Percentiles rank a stretch among this genome's conserved stretches.
These are phyloP conservation scores for Naganishia albida DNA, from an alignment of 1,284 basidiomycete species.

Conservation along the genomic window DNA sequence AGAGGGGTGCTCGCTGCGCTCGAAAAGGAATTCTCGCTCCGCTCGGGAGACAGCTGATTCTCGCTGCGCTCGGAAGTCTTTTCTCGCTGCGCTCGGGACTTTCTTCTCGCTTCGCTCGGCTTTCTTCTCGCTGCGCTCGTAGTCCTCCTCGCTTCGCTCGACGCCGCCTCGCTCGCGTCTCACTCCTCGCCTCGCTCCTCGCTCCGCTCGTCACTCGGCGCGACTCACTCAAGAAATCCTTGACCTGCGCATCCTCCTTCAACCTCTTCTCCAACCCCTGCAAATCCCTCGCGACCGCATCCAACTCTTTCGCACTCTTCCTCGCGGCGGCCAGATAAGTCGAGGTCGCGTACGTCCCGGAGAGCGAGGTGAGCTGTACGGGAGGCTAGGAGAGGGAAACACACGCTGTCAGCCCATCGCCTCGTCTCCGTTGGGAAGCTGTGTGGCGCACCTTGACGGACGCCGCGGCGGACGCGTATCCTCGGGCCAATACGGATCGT, in stretches of 20 bases:
- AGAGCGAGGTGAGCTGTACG: constrained; percentile 55
- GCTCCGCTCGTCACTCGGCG: not conserved
- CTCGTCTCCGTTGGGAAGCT: too few relatives aligned
- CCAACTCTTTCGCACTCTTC: constrained; percentile 66
- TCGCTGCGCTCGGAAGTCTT: too few relatives aligned
- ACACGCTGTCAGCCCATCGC: too few relatives aligned
- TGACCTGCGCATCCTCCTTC: constrained; percentile 65
- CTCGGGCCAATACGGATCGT: constrained; percentile 47
- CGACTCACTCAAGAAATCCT: constrained; percentile 64
- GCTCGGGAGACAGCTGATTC: too few relatives aligned
- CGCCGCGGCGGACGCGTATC: constrained; percentile 50
- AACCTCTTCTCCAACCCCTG: constrained; percentile 67
- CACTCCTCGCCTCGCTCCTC: not conserved
- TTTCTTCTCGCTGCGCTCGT: not conserved
- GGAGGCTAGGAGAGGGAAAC: constrained; percentile 46
- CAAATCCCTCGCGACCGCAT: constrained; percentile 80
- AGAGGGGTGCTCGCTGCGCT: too few relatives aligned
- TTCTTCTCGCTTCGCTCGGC: not conserved
- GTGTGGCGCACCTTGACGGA: constrained; percentile 49
- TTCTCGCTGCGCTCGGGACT: not conserved
- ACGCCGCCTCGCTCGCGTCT: not conserved
- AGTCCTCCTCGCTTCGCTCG: not conserved
- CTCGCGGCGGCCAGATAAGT: constrained; percentile 87
- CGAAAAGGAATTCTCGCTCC: too few relatives aligned
- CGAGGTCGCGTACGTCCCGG: constrained; percentile 88